Conservation (phyloP, 2,329 filamentous ascomycete species). For the Dothistroma septosporum region DNA sequence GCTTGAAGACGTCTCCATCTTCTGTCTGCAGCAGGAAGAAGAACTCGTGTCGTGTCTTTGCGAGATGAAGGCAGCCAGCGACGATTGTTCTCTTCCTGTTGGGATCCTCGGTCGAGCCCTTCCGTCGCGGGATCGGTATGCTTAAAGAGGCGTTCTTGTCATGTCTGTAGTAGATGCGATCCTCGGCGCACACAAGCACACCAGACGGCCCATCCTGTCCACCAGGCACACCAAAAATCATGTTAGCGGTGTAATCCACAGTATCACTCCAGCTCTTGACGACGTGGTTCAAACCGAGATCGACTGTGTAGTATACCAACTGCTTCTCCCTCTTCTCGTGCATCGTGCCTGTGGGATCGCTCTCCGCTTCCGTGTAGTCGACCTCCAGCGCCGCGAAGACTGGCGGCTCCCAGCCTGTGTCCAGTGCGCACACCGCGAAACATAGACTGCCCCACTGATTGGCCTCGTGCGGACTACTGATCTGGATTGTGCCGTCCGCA, state of each 20-base stretch:
- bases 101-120: constrained; percentile 86
- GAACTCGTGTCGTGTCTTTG: constrained; percentile 75
- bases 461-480: constrained; percentile 93
- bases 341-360: constrained; percentile 81
- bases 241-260: constrained; percentile 82
- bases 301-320: constrained; percentile 95
- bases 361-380: constrained; percentile 86
- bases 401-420: constrained; percentile 95
- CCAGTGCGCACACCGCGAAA: constrained; percentile 79
- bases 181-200: constrained; percentile 89
- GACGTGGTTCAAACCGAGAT: constrained; percentile 94
- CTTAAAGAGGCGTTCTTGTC: constrained; percentile 88
- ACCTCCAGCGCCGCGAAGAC: constrained; percentile 93
- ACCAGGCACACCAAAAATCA: constrained; percentile 92
- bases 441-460: constrained; percentile 90
- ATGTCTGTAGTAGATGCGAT: constrained; percentile 94
- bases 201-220: constrained; percentile 91
- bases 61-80: constrained; percentile 93
- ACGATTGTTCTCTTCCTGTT: constrained; percentile 83
- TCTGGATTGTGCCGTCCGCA: constrained; percentile 88
- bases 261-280: constrained; percentile 94
- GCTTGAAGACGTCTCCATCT: constrained; percentile 96
- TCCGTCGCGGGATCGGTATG: constrained; percentile 80
- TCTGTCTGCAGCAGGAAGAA: constrained; percentile 96
- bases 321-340: constrained; percentile 79